Evolutionary conservation across 441 rosid species (phyloP).

Genomic region (Populus hybrid): DNA sequence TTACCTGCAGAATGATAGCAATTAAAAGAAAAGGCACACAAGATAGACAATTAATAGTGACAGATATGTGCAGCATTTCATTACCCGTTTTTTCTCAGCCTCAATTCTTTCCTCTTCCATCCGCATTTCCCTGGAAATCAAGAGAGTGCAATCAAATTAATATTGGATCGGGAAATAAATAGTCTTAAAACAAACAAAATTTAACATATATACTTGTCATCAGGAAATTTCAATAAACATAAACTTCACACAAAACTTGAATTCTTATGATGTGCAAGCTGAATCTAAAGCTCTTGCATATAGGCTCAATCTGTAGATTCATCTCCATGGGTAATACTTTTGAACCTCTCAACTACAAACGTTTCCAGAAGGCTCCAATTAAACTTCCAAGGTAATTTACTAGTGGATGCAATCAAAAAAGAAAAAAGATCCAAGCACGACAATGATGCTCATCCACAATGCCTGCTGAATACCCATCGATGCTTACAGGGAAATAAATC

Average conservation of each 20-base stretch:
- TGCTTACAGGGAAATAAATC: not conserved
- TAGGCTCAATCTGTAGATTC: not conserved
- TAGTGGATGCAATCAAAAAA: not conserved
- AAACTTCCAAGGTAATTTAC: not conserved
- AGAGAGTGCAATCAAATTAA: not conserved
- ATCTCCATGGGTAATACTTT: not conserved
- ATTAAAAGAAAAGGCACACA: not conserved
- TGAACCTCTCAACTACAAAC: not conserved
- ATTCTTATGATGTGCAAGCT: not conserved
- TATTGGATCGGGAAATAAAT: not conserved
- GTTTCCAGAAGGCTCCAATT: not conserved
- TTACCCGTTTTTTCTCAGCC: conserved; percentile 92
- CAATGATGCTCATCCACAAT: not conserved
- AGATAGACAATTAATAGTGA: not conserved
- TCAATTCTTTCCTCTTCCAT: conserved; percentile 82
- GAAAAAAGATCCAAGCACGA: not conserved
- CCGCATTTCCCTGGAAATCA: conserved; percentile 61
- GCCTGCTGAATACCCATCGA: not conserved
- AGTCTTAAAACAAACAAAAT: not conserved
- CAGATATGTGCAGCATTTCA: conserved; percentile 9
- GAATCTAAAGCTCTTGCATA: not conserved
- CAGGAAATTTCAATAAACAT: conserved; percentile 3
- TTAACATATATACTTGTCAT: not conserved
- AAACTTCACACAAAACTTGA: not conserved
- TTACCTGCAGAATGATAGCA: conserved; percentile 49